Conservation (phyloP, 164 flowering plant genomes). For the Malania oleifera region DNA sequence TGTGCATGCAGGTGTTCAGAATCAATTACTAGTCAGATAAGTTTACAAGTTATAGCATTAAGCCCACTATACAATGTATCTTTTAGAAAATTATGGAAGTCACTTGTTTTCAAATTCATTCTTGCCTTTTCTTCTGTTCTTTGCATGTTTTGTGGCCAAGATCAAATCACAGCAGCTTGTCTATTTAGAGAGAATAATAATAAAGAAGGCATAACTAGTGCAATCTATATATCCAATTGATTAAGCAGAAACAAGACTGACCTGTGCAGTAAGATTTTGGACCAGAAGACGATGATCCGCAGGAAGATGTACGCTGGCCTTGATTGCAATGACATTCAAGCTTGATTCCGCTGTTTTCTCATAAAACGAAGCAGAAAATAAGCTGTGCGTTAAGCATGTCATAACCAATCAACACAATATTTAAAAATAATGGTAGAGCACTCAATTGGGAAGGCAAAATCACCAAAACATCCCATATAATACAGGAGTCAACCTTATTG, state of each 20-base stretch:
- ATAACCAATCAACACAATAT: neutral
- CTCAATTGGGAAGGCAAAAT: no score
- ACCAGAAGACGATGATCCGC: slow-evolving; percentile 61
- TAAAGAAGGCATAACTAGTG: neutral
- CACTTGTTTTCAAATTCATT: no score
- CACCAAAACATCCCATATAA: no score
- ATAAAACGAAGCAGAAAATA: neutral
- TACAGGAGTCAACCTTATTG: no score
- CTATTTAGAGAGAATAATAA: neutral
- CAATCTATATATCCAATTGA: neutral
- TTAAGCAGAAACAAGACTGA: slow-evolving; percentile 14
- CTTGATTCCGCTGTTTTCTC: slow-evolving; percentile 52
- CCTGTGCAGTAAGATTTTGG: slow-evolving; percentile 88
- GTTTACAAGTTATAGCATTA: no score
- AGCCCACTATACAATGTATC: no score
- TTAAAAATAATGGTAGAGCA: neutral
- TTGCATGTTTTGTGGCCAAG: no score
- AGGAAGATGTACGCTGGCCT: slow-evolving; percentile 84
- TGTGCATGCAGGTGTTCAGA: no score
- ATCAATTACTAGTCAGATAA: no score
- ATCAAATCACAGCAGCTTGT: neutral
- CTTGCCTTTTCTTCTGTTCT: no score
- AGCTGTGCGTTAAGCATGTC: neutral
- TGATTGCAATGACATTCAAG: slow-evolving; percentile 66
- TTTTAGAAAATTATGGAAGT: no score